Base-by-base conservation (phyloP, 441 rosid genomes). In the Monsonia emarginata region DNA sequence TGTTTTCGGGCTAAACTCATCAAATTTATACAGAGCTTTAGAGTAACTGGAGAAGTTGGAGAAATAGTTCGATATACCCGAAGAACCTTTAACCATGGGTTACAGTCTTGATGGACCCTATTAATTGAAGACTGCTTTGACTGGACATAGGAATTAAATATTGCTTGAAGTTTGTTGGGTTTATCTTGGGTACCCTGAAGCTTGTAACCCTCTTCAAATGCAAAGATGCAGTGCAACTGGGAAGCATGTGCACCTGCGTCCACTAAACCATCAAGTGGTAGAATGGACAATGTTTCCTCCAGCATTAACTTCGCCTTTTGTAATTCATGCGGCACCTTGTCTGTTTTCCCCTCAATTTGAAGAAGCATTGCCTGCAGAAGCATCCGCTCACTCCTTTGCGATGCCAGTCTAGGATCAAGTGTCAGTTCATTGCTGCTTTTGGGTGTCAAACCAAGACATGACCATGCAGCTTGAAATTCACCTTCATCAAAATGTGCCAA, bases 301-400 rank as follows among this genome's bases (percentile, higher is more conserved):
- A 94, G 82, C 93, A 94, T 85, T 78, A 78, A 75, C 81, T 88
- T 84, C 24, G 96, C 85, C 87, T 86, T 94, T 69, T 84, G 87
- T 65, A 89, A 74, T 74, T 88, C 89, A 74, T 71, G 75, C 25
- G 86, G 81, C 74, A 88, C 88, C 74, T 80, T 83, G 60, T 89
- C 89, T 54, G 63, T 64, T 76, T 86, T 89, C 71, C 99, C 99
- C 74, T 86, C 92, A 63, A 65, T 72, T 60, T 75, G 81, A 72
- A 79, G 84, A 78, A 93, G 88, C 89, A 94, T 75, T 79, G 96
- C 95, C 81, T 89, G 96, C 73, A 94, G 84, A 81, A 94, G 91
- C 99, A 89, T 91, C 83, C 89, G 97, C 72, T 94, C 99, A 76
- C 99, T 89, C 85, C 99, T 88, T 80, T 83, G 95, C 84, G 91